Conservation (phyloP, 1,139 yeast genomes). For the Candida mesenterica region DNA sequence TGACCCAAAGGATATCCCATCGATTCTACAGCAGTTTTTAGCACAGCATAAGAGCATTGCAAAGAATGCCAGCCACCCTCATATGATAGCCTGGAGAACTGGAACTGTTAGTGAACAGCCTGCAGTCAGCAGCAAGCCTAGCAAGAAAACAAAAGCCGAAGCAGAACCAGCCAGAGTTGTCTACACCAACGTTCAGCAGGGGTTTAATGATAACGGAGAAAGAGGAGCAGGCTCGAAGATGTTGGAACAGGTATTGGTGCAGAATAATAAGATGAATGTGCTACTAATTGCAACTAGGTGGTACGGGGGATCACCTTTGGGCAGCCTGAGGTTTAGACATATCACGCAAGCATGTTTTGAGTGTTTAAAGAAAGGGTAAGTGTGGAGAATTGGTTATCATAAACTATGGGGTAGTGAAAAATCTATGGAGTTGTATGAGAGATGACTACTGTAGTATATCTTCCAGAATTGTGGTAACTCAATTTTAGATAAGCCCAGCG, state of each 20-base stretch:
- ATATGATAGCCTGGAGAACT: slow-evolving; percentile 67
- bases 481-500: too few relatives aligned
- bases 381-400: too few relatives aligned
- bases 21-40: slow-evolving; percentile 36
- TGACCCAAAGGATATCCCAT: slow-evolving; percentile 36
- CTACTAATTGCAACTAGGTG: slow-evolving; percentile 66
- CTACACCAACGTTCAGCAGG: slow-evolving; percentile 42
- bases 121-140: too few relatives aligned
- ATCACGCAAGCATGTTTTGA: slow-evolving; percentile 54
- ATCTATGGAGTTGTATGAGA: too few relatives aligned
- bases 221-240: slow-evolving; percentile 61
- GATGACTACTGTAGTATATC: too few relatives aligned
- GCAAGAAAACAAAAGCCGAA: too few relatives aligned
- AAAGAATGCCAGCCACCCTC: slow-evolving; percentile 59
- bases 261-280: slow-evolving; percentile 48
- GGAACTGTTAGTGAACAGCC: slow-evolving; percentile 23
- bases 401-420: too few relatives aligned
- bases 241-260: slow-evolving; percentile 46
- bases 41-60: slow-evolving; percentile 38
- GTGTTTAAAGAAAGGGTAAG: slow-evolving; percentile 30
- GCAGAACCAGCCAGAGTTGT: too few relatives aligned
- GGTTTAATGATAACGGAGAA: slow-evolving; percentile 64
- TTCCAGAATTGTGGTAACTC: too few relatives aligned
- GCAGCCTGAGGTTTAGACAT: slow-evolving; percentile 62
- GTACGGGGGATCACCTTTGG: slow-evolving; percentile 71